phyloP scores from a whole-genome alignment of 768 basidiomycete species.

The Boletales sp. region DNA sequence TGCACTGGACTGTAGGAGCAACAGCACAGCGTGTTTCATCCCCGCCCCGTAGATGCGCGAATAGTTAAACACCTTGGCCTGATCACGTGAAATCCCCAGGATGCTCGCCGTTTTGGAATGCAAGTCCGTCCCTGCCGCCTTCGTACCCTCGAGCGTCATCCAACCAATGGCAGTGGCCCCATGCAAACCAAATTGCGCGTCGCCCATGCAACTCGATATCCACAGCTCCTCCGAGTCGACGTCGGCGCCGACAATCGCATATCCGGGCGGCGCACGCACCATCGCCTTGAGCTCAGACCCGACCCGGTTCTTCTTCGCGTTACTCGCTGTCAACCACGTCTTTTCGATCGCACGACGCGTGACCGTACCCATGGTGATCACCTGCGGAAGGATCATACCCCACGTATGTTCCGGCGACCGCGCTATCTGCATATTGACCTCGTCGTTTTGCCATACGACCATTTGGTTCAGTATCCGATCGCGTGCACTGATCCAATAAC shows the following conservation, averaged over 20 bases:
- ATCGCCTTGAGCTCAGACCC: conserved; percentile 98
- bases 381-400: conserved; percentile 93
- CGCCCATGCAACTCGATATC: conserved; percentile 99
- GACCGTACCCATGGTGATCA: conserved; percentile 98
- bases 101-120: conserved; percentile 96
- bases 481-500: conserved; percentile 95
- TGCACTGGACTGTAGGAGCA: conserved; percentile 82
- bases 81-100: conserved; percentile 87
- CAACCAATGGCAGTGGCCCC: conserved; percentile 96
- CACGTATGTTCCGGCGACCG: conserved; percentile 45
- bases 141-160: conserved; percentile 99
- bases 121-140: conserved; percentile 89
- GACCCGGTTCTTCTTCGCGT: conserved; percentile 96
- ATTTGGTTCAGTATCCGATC: conserved; percentile 91
- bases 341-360: conserved; percentile 96
- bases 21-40: conserved; percentile 85
- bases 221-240: conserved; percentile 99
- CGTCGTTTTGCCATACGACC: conserved; percentile 75
- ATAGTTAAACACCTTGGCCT: conserved; percentile 98
- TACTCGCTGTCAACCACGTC: conserved; percentile 97
- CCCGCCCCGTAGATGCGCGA: conserved; percentile 99
- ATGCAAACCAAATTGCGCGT: conserved; percentile 95
- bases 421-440: conserved; percentile 51
- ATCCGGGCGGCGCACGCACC: conserved; percentile 91
- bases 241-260: conserved; percentile 94